phyloP scores from a whole-genome alignment of 2,329 filamentous ascomycete species.

The Colletotrichum gloeosporioides region DNA sequence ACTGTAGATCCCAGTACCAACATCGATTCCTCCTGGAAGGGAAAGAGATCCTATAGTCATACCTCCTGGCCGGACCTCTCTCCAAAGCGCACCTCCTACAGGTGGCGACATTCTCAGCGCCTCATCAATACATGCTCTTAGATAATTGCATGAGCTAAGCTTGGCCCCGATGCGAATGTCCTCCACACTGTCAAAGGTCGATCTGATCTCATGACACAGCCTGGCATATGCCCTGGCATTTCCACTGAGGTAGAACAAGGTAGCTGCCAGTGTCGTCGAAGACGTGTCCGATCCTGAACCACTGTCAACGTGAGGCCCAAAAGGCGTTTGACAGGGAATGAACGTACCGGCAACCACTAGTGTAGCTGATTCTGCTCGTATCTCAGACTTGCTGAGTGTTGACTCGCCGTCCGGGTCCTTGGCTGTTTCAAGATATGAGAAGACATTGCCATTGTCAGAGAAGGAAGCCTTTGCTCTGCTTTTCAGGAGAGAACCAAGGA shows the following conservation, averaged over 20 bases:
- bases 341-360: constrained; percentile 32
- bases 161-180: constrained; percentile 37
- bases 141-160: constrained; percentile 39
- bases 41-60: constrained; percentile 20
- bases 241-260: constrained; percentile 42
- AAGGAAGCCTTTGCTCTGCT: constrained; percentile 14
- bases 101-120: constrained; percentile 25
- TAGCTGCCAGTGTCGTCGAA: constrained; percentile 38
- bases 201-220: constrained; percentile 36
- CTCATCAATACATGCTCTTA: constrained; percentile 45
- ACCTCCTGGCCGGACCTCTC: constrained; percentile 13
- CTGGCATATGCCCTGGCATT: constrained; percentile 34
- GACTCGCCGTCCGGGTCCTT: constrained; percentile 49
- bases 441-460: constrained; percentile 48
- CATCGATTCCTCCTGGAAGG: constrained; percentile 19
- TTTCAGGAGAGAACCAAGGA: constrained; percentile 19
- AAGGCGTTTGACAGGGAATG: background rate
- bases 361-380: constrained; percentile 45
- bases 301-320: background rate
- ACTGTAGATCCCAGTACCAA: constrained; percentile 24
- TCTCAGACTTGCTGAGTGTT: constrained; percentile 37
- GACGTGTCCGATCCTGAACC: constrained; percentile 42
- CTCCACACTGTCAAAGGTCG: constrained; percentile 35
- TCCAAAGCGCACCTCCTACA: constrained; percentile 13
- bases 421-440: constrained; percentile 51